These are phyloP conservation scores for Prunus salicina DNA, from an alignment of 306 rosid species.

Conservation along the genomic window DNA sequence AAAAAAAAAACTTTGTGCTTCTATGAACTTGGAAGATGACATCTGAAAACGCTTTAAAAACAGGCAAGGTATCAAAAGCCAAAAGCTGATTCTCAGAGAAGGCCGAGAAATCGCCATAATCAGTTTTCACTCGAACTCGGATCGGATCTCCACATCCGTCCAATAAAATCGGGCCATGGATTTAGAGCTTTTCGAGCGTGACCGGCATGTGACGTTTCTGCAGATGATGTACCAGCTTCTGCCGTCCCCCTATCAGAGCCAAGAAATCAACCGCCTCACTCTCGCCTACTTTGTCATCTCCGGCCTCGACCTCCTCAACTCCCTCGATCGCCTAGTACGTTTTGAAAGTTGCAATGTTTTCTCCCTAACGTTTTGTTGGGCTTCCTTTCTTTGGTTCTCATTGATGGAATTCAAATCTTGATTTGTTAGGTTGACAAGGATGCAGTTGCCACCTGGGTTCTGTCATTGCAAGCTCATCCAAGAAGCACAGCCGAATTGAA, in stretches of 20 bases:
- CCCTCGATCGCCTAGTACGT: constrained; percentile 45
- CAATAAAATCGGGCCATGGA: constrained; percentile 1
- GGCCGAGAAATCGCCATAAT: background rate
- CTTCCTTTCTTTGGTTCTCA: background rate
- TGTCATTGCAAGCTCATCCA: constrained; percentile 74
- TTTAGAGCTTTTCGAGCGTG: constrained; percentile 43
- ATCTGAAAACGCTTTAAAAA: background rate
- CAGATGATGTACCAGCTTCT: constrained; percentile 72
- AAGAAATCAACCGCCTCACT: constrained; percentile 88
- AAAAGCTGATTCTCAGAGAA: background rate
- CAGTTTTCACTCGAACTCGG: background rate
- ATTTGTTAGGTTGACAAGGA: constrained; percentile 57
- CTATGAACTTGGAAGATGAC: background rate
- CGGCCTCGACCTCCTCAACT: constrained; percentile 65
- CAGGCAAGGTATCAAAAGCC: background rate
- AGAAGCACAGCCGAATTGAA: constrained; percentile 31
- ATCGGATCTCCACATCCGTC: background rate
- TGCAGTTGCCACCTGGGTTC: constrained; percentile 68
- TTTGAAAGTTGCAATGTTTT: background rate
- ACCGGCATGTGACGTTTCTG: constrained; percentile 50
- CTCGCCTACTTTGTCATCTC: constrained; percentile 88
- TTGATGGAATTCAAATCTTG: background rate
- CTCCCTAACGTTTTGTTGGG: background rate
- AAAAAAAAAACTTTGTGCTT: background rate
- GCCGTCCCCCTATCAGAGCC: constrained; percentile 59